phyloP scores from a whole-genome alignment of 2,329 filamentous ascomycete genomes.

The Elsinoe batatas region DNA sequence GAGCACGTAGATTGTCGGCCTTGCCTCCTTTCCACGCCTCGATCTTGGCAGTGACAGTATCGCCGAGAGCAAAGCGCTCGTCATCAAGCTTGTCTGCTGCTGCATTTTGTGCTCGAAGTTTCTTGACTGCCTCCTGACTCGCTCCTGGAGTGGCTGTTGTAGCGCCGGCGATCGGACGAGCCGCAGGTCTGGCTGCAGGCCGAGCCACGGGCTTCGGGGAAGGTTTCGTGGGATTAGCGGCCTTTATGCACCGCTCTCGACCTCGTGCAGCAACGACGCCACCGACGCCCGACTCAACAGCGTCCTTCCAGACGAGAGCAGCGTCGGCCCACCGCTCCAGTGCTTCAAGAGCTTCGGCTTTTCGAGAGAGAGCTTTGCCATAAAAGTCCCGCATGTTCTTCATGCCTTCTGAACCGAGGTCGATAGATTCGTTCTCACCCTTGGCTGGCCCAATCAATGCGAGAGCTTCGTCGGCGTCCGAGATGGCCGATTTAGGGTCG shows the following conservation, averaged over 20 bases:
- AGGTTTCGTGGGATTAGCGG: conserved; percentile 40
- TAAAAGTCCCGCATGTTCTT: conserved; percentile 91
- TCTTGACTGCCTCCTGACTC: conserved; percentile 61
- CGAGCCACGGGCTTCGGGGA: conserved; percentile 36
- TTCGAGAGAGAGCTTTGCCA: conserved; percentile 85
- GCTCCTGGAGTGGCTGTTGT: conserved; percentile 10
- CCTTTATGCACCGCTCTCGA: conserved; percentile 79
- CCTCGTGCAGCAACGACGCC: conserved; percentile 75
- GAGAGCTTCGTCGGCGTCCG: conserved; percentile 73
- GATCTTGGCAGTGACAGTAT: conserved; percentile 73
- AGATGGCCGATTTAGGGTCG: conserved; percentile 76
- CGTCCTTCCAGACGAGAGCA: conserved; percentile 65
- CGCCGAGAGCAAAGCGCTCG: conserved; percentile 81
- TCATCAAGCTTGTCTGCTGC: conserved; percentile 80
- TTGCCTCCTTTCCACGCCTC: conserved; percentile 81
- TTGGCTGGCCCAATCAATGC: conserved; percentile 66
- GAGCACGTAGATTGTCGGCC: conserved; percentile 78
- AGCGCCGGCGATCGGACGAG: conserved; percentile 13
- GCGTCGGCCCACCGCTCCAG: conserved; percentile 92
- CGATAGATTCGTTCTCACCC: conserved; percentile 71
- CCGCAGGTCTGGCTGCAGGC: conserved; percentile 37
- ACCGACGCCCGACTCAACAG: conserved; percentile 78
- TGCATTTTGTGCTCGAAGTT: conserved; percentile 72
- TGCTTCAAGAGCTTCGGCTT: conserved; percentile 90
- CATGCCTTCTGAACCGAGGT: conserved; percentile 49